Conservation (phyloP, 148 eudicot species). For the Arctostaphylos glauca region DNA sequence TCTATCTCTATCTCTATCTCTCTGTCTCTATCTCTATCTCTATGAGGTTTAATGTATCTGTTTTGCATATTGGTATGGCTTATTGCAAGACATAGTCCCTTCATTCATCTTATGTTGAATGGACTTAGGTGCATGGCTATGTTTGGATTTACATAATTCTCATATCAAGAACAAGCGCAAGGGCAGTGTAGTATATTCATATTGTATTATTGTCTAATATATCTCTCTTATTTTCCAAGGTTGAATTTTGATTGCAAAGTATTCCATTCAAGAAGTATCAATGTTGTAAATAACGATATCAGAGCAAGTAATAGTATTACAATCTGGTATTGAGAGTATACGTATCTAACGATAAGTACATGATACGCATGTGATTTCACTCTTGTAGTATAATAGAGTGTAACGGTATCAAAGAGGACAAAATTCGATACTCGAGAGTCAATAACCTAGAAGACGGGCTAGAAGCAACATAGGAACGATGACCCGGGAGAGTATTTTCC, state of each 20-base stretch:
- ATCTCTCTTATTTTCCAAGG: neutral
- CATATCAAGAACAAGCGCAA: neutral
- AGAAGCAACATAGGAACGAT: too few relatives aligned
- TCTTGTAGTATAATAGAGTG: too few relatives aligned
- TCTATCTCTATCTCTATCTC: too few relatives aligned
- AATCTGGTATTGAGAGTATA: too few relatives aligned
- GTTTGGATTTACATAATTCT: neutral
- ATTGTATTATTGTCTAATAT: neutral
- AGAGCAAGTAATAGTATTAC: too few relatives aligned
- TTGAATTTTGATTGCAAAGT: neutral
- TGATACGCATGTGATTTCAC: too few relatives aligned
- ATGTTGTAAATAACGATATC: too few relatives aligned
- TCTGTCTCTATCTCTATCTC: slow-evolving; percentile 8
- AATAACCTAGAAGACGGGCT: too few relatives aligned
- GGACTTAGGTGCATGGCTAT: neutral
- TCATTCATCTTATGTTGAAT: neutral
- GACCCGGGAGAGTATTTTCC: too few relatives aligned
- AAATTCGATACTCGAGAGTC: too few relatives aligned
- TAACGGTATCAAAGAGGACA: too few relatives aligned
- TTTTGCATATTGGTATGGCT: neutral
- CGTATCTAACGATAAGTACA: too few relatives aligned
- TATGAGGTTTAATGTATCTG: neutral
- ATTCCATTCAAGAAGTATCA: neutral
- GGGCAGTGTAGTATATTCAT: neutral
- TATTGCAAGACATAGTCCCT: neutral